phyloP scores from a whole-genome alignment of 768 basidiomycete genomes.

The Cystoderma amianthinum region DNA sequence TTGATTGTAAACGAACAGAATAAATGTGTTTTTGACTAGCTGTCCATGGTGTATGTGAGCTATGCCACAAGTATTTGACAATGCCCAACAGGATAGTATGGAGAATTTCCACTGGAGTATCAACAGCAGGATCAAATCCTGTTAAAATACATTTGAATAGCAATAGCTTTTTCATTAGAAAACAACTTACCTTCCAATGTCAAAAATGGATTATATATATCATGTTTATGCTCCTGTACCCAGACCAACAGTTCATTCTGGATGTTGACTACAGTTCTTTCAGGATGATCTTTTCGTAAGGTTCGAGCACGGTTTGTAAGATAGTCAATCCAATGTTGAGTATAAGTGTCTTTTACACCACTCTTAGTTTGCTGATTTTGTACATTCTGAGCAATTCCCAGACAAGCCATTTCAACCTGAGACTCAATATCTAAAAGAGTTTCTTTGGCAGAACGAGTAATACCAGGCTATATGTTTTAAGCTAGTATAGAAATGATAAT shows the following conservation, averaged over 20 bases:
- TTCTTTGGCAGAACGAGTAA: constrained; percentile 3
- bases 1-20: constrained; percentile 14
- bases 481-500: too few species aligned
- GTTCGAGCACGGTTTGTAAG: constrained; percentile 4
- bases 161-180: background rate
- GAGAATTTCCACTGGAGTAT: constrained; percentile 30
- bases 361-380: constrained; percentile 10
- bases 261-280: constrained; percentile 8
- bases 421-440: constrained; percentile 6
- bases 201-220: constrained; percentile 4
- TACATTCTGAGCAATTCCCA: constrained; percentile 7
- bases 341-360: constrained; percentile 22
- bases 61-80: constrained; percentile 27
- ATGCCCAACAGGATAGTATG: constrained; percentile 27
- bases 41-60: constrained; percentile 12
- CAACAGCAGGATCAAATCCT: constrained; percentile 25
- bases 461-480: constrained; percentile 1
- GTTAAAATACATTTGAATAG: background rate
- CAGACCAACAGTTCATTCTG: constrained; percentile 12
- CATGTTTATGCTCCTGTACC: constrained; percentile 12
- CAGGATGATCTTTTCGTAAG: constrained; percentile 2
- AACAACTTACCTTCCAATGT: constrained; percentile 2
- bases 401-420: constrained; percentile 10
- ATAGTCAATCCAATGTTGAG: constrained; percentile 17
- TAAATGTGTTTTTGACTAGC: constrained; percentile 14